These are phyloP conservation scores for Stramenopiles sp. DNA, from an alignment of 352 stramenopile genomes.

Conservation along the genomic window DNA sequence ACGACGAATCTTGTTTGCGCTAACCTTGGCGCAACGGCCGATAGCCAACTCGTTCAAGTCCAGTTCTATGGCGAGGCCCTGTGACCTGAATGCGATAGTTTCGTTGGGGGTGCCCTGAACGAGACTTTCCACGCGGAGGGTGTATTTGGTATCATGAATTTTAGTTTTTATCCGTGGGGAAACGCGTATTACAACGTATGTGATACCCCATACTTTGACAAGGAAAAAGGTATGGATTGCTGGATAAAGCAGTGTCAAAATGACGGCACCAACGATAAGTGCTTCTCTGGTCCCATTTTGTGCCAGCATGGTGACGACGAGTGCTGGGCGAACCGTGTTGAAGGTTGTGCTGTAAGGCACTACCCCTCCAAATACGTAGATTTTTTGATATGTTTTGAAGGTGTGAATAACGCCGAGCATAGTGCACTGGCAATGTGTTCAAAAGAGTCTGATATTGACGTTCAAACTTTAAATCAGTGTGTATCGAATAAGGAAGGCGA, in stretches of 20 bases:
- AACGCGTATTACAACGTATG: conserved; percentile 11
- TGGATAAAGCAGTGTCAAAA: neutral
- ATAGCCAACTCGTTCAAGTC: no score
- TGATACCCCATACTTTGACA: conserved; percentile 1
- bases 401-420: neutral
- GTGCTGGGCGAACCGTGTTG: neutral
- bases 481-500: neutral
- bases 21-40: no score
- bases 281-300: neutral
- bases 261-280: neutral
- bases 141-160: neutral
- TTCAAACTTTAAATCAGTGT: neutral
- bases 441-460: neutral
- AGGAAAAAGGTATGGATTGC: conserved; percentile 6
- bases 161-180: neutral
- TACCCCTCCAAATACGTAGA: neutral
- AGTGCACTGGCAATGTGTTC: neutral
- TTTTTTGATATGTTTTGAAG: conserved; percentile 11
- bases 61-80: neutral
- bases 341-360: neutral
- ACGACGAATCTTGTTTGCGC: no score
- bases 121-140: neutral
- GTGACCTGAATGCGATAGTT: conserved; percentile 7
- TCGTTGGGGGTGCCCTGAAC: neutral
- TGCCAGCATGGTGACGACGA: conserved; percentile 1